Evolutionary conservation across 345 rosid genomes (phyloP), one percentile per base, ranked within the genome.

Genomic region (Abelmoschus esculentus): DNA sequence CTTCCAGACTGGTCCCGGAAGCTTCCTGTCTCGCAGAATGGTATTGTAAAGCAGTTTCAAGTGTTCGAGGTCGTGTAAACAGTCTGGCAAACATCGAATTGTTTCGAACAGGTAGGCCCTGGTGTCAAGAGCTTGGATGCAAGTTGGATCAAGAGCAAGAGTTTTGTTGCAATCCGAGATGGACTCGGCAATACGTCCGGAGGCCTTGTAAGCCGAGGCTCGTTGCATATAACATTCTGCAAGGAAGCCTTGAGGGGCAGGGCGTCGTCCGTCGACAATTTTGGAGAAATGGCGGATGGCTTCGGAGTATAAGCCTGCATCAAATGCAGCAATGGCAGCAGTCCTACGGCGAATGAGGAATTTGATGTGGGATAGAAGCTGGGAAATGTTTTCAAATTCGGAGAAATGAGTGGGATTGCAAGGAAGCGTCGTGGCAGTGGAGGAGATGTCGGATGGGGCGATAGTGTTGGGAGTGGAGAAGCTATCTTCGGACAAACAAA

Each of bases 1-100:
- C 80, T 93, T 93, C 98, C 98, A 93, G 14, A 80, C 88, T 18
- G 98, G 98, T 31, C 98, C 98, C 0, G 96, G 98, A 7, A 93
- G 95, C 73, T 89, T 91, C 76, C 96, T 73, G 9, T 91, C 95
- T 0, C 98, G 85, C 61, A 91, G 68, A 73, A 93, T 88, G 12
- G 98, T 82, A 78, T 93, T 93, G 80, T 87, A 93, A 6, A 93
- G 73, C 12, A 93, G 86, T 93, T 22, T 22, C 26, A 22, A 22
- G 26, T 22, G 26, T 22, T 22, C 26, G 26, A 22, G 26, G 26
- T 22, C 98, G 29, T 93, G 98, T 28, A 93, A 82, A 67, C 87
- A 86, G 61, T 93, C 98, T 0, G 98, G 96, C 54, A 86, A 79
- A 83, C 98, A 89, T 6, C 97, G 89, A 29, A 93, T 84, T 3